Conservation (phyloP, 208 protist species). For the Vickermania ingenoplastis region DNA sequence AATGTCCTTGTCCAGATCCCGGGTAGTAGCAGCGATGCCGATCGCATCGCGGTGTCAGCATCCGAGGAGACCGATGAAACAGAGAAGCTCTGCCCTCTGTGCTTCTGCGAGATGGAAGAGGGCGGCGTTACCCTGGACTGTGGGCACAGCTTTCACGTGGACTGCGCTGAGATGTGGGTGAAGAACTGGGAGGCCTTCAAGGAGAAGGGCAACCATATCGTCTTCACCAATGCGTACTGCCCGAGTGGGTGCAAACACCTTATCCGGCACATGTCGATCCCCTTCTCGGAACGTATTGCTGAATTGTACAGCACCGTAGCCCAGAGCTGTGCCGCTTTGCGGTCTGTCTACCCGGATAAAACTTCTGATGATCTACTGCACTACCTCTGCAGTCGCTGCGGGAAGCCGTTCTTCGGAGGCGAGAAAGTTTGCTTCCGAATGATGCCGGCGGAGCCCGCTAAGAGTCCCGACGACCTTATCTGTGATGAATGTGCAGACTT, state of each 20-base stretch:
- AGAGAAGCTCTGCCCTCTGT: slow-evolving; percentile 52
- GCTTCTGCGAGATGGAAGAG: slow-evolving; percentile 72
- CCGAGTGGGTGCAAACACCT: slow-evolving; percentile 65
- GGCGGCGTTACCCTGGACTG: slow-evolving; percentile 74
- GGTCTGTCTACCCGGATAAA: slow-evolving; percentile 24
- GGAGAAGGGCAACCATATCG: slow-evolving; percentile 59
- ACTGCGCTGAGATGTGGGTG: slow-evolving; percentile 70
- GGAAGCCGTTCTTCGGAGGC: slow-evolving; percentile 64
- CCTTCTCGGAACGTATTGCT: slow-evolving; percentile 32
- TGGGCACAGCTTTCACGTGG: slow-evolving; percentile 73
- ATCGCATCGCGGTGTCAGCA: background rate
- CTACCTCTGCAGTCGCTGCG: slow-evolving; percentile 65
- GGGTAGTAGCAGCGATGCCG: background rate
- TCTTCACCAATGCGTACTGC: slow-evolving; percentile 80
- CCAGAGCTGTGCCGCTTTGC: slow-evolving; percentile 9
- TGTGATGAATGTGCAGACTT: slow-evolving; percentile 70
- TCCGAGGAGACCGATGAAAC: slow-evolving; percentile 15
- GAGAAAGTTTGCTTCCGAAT: slow-evolving; percentile 67
- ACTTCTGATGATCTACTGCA: slow-evolving; percentile 61
- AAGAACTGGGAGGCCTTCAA: slow-evolving; percentile 51
- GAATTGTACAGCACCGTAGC: slow-evolving; percentile 24
- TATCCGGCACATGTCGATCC: slow-evolving; percentile 49
- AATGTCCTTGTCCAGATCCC: slow-evolving; percentile 2
- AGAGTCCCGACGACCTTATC: slow-evolving; percentile 44
- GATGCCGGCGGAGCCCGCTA: slow-evolving; percentile 44